Conservation (phyloP, 495 filamentous ascomycete genomes). For the Neurospora sp. region DNA sequence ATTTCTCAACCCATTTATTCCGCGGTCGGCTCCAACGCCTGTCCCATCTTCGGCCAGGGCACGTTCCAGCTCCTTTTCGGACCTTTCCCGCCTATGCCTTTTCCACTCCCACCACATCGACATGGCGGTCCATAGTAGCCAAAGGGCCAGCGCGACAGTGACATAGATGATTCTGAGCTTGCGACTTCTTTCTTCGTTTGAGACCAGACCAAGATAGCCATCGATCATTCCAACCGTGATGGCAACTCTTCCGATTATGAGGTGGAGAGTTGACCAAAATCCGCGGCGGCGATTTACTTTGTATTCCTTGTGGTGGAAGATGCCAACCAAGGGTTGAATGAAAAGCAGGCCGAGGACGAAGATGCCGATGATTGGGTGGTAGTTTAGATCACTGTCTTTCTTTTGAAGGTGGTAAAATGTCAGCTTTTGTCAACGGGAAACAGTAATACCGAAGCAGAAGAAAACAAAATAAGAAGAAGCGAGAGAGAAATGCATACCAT, state of each 20-base stretch:
- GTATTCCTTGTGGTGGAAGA: constrained; percentile 50
- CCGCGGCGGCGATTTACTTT: constrained; percentile 35
- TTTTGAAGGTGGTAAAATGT: not conserved
- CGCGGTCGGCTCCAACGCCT: not conserved
- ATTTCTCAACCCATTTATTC: not conserved
- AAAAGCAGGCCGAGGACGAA: constrained; percentile 42
- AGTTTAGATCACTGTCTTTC: not conserved
- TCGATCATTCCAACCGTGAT: constrained; percentile 59
- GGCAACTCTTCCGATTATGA: constrained; percentile 50
- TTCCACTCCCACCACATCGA: not conserved
- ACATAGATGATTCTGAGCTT: not conserved
- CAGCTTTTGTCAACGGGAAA: not conserved
- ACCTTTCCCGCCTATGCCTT: not conserved
- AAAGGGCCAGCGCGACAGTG: not conserved
- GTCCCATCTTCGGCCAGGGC: constrained; percentile 5
- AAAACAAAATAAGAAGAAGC: not conserved
- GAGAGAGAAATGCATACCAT: constrained; percentile 5
- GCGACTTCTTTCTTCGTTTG: no score
- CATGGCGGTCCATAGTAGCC: not conserved
- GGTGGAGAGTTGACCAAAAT: constrained; percentile 44
- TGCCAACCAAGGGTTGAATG: constrained; percentile 52
- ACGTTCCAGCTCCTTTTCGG: constrained; percentile 16
- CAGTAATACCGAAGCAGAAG: not conserved
- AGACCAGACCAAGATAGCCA: constrained; percentile 31
- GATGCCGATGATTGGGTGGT: constrained; percentile 49